phyloP scores from a whole-genome alignment of 495 filamentous ascomycete species.

The Penicillium paradoxum region DNA sequence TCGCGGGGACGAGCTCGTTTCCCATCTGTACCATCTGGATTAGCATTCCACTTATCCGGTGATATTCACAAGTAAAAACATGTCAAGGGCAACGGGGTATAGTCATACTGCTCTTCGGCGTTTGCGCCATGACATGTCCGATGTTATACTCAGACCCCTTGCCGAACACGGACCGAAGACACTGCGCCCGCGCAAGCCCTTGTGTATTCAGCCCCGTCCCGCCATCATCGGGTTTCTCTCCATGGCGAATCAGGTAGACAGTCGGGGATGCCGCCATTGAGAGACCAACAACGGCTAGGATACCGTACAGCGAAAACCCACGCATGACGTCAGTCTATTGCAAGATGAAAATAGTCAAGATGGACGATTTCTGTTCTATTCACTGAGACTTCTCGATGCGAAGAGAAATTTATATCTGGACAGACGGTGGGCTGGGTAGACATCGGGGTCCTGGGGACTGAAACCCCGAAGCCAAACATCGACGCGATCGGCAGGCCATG shows the following conservation, averaged over 20 bases:
- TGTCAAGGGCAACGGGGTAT: not conserved
- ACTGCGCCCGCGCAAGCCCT: slow-evolving; percentile 48
- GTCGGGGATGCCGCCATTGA: slow-evolving; percentile 24
- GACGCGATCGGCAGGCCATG: slow-evolving; percentile 10
- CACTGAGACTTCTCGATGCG: no score
- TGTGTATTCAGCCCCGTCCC: slow-evolving; percentile 39
- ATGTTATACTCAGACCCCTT: slow-evolving; percentile 44
- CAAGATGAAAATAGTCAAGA: not conserved
- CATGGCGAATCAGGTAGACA: slow-evolving; percentile 55
- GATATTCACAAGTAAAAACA: no score
- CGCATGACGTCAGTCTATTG: not conserved
- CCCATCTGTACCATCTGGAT: slow-evolving; percentile 33
- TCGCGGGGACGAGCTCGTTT: slow-evolving; percentile 44
- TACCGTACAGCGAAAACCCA: slow-evolving; percentile 8
- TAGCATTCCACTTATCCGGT: not conserved
- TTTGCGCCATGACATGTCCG: slow-evolving; percentile 48
- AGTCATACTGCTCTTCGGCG: slow-evolving; percentile 39
- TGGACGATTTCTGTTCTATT: not conserved
- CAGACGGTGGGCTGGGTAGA: not conserved
- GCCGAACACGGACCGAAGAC: slow-evolving; percentile 46
- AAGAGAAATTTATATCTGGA: not conserved
- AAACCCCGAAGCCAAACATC: slow-evolving; percentile 6
- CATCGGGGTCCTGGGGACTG: not conserved
- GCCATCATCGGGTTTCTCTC: slow-evolving; percentile 50
- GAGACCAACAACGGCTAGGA: slow-evolving; percentile 21